Conservation (phyloP, 345 rosid species). For the Lepidium sativum region DNA sequence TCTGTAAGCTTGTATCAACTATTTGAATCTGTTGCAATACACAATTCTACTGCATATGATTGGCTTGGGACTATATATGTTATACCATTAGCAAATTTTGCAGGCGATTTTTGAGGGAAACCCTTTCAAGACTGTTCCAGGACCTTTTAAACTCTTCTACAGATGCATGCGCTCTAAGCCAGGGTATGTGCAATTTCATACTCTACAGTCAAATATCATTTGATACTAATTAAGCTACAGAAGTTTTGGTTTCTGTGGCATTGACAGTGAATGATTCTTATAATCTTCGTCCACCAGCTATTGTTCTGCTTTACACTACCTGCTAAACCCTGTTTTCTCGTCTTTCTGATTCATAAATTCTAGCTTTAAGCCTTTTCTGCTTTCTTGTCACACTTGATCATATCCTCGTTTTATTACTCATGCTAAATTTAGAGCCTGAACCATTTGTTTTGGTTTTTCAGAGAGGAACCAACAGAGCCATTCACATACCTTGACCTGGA, state of each 20-base stretch:
- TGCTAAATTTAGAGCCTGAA: slow-evolving; percentile 5
- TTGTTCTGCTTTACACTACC: neutral
- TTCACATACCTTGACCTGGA: slow-evolving; percentile 73
- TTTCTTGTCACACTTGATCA: neutral
- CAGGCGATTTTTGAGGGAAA: slow-evolving; percentile 97
- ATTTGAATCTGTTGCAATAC: neutral
- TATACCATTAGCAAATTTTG: neutral
- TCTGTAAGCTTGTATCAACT: slow-evolving; percentile 7
- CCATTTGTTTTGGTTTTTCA: slow-evolving; percentile 26
- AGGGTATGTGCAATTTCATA: slow-evolving; percentile 43
- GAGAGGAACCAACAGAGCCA: slow-evolving; percentile 92
- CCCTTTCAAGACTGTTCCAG: slow-evolving; percentile 97
- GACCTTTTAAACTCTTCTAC: slow-evolving; percentile 92
- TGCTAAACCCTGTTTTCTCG: neutral
- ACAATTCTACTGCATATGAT: neutral
- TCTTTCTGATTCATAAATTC: neutral
- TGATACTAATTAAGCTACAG: neutral
- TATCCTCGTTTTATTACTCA: neutral
- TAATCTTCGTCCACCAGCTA: neutral
- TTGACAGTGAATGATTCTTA: neutral
- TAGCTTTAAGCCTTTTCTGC: neutral
- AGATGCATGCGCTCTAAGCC: slow-evolving; percentile 96
- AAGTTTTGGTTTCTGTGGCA: neutral
- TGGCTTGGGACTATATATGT: neutral
- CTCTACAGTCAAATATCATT: neutral